phyloP scores from a whole-genome alignment of 73 alveolate genomes.

The Paramecium pentaurelia region DNA sequence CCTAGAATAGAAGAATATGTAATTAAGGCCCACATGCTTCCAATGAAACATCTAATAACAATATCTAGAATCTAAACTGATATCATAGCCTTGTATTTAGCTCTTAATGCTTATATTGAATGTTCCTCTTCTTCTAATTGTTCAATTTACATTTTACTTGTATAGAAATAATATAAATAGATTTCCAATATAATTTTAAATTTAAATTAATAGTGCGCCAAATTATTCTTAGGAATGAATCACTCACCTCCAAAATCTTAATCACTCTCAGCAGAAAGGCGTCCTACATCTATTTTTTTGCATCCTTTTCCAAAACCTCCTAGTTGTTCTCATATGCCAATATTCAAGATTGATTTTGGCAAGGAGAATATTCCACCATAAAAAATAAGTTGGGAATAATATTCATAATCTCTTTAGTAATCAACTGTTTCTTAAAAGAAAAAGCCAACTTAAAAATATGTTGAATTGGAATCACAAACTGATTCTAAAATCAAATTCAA shows the following conservation, averaged over 20 bases:
- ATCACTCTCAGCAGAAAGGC: neutral
- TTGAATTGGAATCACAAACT: neutral
- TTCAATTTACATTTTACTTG: neutral
- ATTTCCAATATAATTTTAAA: neutral
- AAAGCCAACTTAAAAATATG: neutral
- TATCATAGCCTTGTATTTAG: neutral
- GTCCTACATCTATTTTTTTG: neutral
- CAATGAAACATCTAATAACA: neutral
- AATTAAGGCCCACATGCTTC: neutral
- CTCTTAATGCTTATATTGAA: neutral
- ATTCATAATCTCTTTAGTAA: neutral
- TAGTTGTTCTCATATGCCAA: neutral
- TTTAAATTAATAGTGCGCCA: constrained; percentile 20
- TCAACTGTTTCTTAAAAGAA: neutral
- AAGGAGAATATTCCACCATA: neutral
- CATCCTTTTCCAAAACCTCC: constrained; percentile 2
- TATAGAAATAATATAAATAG: neutral
- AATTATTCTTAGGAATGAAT: neutral
- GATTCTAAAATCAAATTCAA: neutral
- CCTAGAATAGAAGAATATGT: neutral
- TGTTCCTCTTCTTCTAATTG: neutral
- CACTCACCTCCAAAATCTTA: neutral
- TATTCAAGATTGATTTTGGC: neutral
- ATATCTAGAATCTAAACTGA: neutral
- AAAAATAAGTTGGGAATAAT: neutral